Evolutionary conservation across 1,284 basidiomycete species (phyloP).

Genomic region (Cryptococcus sp.): DNA sequence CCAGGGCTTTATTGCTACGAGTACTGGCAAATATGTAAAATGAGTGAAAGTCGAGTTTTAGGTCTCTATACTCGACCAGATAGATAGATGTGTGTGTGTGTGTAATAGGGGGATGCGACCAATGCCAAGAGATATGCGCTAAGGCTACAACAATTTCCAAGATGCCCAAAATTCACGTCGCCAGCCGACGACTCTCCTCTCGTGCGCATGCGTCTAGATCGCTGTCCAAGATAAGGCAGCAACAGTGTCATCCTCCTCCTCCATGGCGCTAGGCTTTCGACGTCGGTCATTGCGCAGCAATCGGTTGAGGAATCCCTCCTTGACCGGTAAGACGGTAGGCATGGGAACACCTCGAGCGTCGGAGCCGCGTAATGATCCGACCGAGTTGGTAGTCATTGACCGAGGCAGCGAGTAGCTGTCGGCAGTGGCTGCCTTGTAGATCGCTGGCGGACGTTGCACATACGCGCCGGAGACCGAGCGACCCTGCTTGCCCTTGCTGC

Average conservation of each 20-base stretch:
- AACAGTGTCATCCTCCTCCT: constrained; percentile 38
- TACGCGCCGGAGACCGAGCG: constrained; percentile 15
- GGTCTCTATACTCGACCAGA: not conserved
- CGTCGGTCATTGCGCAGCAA: constrained; percentile 34
- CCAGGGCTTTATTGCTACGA: constrained; percentile 1
- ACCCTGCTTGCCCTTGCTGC: constrained; percentile 15
- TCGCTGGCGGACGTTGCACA: constrained; percentile 24
- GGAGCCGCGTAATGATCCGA: constrained; percentile 3
- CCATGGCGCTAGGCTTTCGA: constrained; percentile 18
- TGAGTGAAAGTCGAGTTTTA: constrained; percentile 1
- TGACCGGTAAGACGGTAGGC: constrained; percentile 17
- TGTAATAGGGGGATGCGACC: not conserved
- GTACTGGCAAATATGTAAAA: constrained; percentile 1
- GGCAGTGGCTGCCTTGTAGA: constrained; percentile 29
- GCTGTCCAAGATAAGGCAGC: constrained; percentile 36
- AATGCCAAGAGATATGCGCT: not conserved
- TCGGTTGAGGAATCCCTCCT: constrained; percentile 35
- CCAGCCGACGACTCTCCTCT: not conserved
- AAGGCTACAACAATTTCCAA: constrained; percentile 2
- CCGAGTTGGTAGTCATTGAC: constrained; percentile 24
- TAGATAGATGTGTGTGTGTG: not conserved
- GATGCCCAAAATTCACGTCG: not conserved
- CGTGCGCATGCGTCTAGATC: constrained; percentile 9
- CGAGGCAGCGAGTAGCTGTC: constrained; percentile 22
- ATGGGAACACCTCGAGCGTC: constrained; percentile 12